phyloP scores from a whole-genome alignment of 2,329 filamentous ascomycete genomes.

The Septoria linicola region DNA sequence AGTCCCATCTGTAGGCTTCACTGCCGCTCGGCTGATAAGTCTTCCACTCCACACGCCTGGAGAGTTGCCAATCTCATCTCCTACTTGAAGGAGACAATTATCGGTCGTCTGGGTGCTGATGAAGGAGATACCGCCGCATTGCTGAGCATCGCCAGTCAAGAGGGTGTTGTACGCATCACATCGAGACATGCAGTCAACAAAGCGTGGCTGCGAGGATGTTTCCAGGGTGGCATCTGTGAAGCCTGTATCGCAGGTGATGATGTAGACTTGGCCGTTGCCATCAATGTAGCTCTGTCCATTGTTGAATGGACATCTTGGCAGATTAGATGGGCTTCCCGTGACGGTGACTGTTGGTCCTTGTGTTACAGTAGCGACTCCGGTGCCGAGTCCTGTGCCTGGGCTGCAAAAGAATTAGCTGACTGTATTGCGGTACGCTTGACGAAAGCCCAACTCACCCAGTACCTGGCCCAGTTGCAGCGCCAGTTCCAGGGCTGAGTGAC shows the following conservation, averaged over 20 bases:
- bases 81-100: slow-evolving; percentile 33
- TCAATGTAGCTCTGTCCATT: slow-evolving; percentile 28
- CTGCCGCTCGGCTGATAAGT: slow-evolving; percentile 19
- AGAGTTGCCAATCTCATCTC: slow-evolving; percentile 13
- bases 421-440: no score
- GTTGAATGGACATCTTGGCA: slow-evolving; percentile 32
- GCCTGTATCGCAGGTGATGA: slow-evolving; percentile 29
- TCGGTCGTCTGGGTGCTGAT: slow-evolving; percentile 11
- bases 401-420: not conserved
- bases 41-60: slow-evolving; percentile 22
- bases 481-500: no score
- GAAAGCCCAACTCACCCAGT: slow-evolving; percentile 1
- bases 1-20: slow-evolving; percentile 5
- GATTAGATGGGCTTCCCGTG: slow-evolving; percentile 13
- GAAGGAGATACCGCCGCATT: slow-evolving; percentile 34
- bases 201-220: slow-evolving; percentile 26
- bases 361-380: not conserved
- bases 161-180: slow-evolving; percentile 36
- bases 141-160: not conserved
- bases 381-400: not conserved
- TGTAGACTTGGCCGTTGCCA: slow-evolving; percentile 32
- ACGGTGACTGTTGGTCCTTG: slow-evolving; percentile 4
- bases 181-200: slow-evolving; percentile 33
- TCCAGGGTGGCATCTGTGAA: slow-evolving; percentile 28
- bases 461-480: no score